phyloP scores from a whole-genome alignment of 768 basidiomycete species.

The Strobilomyces confusus region DNA sequence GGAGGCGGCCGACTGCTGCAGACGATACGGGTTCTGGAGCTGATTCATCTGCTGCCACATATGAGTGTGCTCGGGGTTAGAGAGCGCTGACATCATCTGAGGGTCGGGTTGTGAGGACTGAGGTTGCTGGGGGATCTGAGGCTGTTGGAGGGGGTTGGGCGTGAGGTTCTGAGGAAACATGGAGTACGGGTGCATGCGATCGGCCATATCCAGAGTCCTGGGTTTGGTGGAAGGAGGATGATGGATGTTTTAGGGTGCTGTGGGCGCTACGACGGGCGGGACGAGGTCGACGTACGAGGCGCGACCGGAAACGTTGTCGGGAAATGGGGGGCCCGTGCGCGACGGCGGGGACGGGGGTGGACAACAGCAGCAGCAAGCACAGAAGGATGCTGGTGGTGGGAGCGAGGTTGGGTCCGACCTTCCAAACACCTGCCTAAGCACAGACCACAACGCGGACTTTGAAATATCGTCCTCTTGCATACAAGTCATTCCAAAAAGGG shows the following conservation, averaged over 20 bases:
- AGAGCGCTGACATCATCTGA: conserved; percentile 37
- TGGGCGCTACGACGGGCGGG: conserved; percentile 24
- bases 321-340: conserved; percentile 37
- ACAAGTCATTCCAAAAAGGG: conserved; percentile 12
- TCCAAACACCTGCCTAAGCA: conserved; percentile 37
- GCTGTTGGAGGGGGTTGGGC: conserved; percentile 38
- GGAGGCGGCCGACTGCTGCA: conserved; percentile 34
- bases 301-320: conserved; percentile 24
- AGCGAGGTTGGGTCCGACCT: conserved; percentile 49
- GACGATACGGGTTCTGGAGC: conserved; percentile 40
- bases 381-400: conserved; percentile 53
- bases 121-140: conserved; percentile 42
- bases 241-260: conserved; percentile 29
- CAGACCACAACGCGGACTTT: conserved; percentile 38
- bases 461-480: conserved; percentile 22
- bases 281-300: conserved; percentile 18
- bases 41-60: conserved; percentile 59
- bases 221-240: conserved; percentile 24
- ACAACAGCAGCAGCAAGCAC: conserved; percentile 27
- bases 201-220: conserved; percentile 50
- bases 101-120: conserved; percentile 42
- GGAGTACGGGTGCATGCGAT: conserved; percentile 52
- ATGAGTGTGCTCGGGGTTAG: conserved; percentile 48
- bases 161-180: conserved; percentile 52
- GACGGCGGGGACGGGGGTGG: conserved; percentile 43